Evolutionary conservation across 2,329 filamentous ascomycete genomes (phyloP), one percentile per base, ranked within the genome.

Genomic region (Xylaria polymorpha): DNA sequence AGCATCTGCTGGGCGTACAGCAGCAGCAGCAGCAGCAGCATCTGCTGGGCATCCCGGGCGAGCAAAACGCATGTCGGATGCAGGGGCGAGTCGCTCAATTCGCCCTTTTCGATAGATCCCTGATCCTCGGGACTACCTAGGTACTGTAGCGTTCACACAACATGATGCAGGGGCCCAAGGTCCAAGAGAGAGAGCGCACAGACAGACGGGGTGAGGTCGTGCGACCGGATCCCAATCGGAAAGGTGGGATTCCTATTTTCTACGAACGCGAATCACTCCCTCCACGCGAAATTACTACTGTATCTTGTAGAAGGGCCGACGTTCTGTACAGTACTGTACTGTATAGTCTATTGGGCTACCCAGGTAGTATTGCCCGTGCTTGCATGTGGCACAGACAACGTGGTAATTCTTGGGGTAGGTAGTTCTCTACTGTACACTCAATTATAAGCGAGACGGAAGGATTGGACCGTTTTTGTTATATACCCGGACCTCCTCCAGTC

Each of bases 281-380:
- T 57, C 41, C 59, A 46, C 37, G 55, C 59, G 59, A 71, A 60
- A 71, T 71, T 66, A 63, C 62, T 50, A n/a, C n/a, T n/a, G n/a
- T n/a, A 56, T 68, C 61, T 68, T 25, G 51, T 25, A 70, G 66
- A 68, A 71, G 68, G 68, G 68, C 68, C 68, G 68, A 71, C 59
- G 25, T 43, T 55, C 20, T 57, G 9, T 37, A n/a, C n/a, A n/a
- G n/a, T n/a, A n/a, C n/a, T n/a, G n/a, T n/a, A n/a, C n/a, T n/a
- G n/a, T n/a, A n/a, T n/a, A 12, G 18, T 25, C 29, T 62, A 46
- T 35, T 59, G 20, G 32, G 25, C 18, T 59, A n/a, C n/a, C n/a
- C n/a, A 59, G 67, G 67, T 69, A 39, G 58, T 43, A 65, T 65
- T 37, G 66, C 59, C 32, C n/a, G 43, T 59, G 29, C 48, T 61